Base-by-base conservation (phyloP, 352 stramenopile genomes). In the Globisporangium parvum region DNA sequence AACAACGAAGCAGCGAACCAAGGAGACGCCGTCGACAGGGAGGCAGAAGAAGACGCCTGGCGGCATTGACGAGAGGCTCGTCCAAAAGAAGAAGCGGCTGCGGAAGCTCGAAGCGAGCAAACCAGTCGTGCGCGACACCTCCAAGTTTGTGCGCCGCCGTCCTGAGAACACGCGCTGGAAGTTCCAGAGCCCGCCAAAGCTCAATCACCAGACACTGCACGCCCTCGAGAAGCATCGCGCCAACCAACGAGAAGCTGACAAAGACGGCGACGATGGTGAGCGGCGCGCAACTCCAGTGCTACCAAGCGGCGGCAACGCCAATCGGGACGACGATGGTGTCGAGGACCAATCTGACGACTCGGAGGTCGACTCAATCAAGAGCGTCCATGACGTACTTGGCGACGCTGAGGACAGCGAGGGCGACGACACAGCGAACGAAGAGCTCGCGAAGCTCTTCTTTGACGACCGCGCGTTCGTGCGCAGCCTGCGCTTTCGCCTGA, bases 121-220 rank as follows among this genome's bases (percentile, higher is more conserved):
- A 33, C 55, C 50, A 1, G 51, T 42, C 15, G 40, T 14, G 42
- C 57, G 57, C 24, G 17, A 65, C 18, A 28, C 48, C 20, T 67
- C 60, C 2, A 75, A 75, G 24, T 90, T 83, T 26, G 79, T 93
- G 33, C 68, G 75, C 11, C 62, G 80, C 3, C 71, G 82, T 42
- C 57, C 67, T 3, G 82, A 91, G 44, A 93, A 89, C 66, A 75
- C 80, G 28, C 72, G 74, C 12, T 88, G 76, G 74, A 84, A 73
- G 40, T 85, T 78, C 42, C 63, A 64, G 46, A 89, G 82, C 46
- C 77, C 82, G 1, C 77, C 76, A 1, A 78, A 81, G 39, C 61
- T 91, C 23, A 80, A 88, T 28, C 66, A 57, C 6, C 55, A 64
- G 14, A 80, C 58, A 0, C 51, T 88, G 6, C 35, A 47, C 2